Percentiles rank a stretch among this genome's conserved stretches.
Evolutionary conservation across 169 alveolate genomes (phyloP).

Genomic region (Eimeria acervulina): DNA sequence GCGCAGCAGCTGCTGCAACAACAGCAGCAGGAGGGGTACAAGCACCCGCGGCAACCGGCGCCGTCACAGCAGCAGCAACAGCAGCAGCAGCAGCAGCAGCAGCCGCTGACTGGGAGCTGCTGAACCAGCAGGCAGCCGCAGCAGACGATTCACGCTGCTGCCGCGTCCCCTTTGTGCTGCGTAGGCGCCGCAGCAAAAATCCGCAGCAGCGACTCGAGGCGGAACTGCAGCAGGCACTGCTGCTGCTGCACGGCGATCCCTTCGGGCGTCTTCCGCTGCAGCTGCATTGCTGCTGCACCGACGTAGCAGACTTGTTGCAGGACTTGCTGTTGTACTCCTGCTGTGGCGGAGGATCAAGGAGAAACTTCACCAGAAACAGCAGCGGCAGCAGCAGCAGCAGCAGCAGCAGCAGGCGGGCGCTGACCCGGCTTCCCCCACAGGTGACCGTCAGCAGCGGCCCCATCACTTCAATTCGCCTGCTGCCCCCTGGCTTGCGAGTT

Average conservation of each 20-base stretch:
- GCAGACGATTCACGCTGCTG: slow-evolving; percentile 74
- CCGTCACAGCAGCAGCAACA: background rate
- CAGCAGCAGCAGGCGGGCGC: slow-evolving; percentile 56
- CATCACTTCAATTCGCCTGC: background rate
- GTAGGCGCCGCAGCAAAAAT: slow-evolving; percentile 43
- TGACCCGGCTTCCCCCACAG: slow-evolving; percentile 43
- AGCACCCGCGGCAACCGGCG: slow-evolving; percentile 5
- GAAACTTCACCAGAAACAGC: background rate
- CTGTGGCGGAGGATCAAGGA: slow-evolving; percentile 60
- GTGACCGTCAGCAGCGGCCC: slow-evolving; percentile 67
- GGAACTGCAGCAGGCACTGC: slow-evolving; percentile 63
- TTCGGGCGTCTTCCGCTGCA: slow-evolving; percentile 54
- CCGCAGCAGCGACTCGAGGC: slow-evolving; percentile 67
- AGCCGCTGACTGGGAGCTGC: slow-evolving; percentile 52
- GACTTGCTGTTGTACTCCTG: slow-evolving; percentile 63
- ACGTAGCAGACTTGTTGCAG: slow-evolving; percentile 34
- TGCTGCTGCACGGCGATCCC: slow-evolving; percentile 56
- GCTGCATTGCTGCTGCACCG: slow-evolving; percentile 23
- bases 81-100: slow-evolving; percentile 69
- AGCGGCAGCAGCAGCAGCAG: slow-evolving; percentile 18
- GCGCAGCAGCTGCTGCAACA: background rate
- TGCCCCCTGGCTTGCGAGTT: slow-evolving; percentile 29
- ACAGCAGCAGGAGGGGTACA: background rate
- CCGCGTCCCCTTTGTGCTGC: slow-evolving; percentile 53
- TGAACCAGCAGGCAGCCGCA: slow-evolving; percentile 62